Evolutionary conservation across 441 rosid genomes (phyloP), one percentile per base, ranked within the genome.

Genomic region (Theobroma grandiflorum): DNA sequence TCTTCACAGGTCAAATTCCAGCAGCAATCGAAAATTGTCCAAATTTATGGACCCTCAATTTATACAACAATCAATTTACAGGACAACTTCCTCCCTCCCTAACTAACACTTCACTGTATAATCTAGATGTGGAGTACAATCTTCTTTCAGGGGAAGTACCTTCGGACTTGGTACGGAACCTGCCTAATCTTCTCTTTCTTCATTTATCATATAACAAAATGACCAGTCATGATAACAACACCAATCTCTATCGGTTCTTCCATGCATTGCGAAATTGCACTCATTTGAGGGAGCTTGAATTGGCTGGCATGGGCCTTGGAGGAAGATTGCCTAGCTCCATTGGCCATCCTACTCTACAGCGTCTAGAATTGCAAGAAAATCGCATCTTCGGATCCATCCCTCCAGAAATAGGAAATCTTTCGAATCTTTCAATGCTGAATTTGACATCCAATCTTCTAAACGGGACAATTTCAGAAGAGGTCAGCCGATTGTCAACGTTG

Each of bases 231-330:
- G 82, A 85, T 43, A 58, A 73, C 66, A 88, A 89, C 83, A 88
- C 87, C 82, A 82, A 88, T 75, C 92, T 88, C 1, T 81, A 82
- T 33, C 81, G 85, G n/a, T 91, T 89, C 83, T 91, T 91, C 77
- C 72, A 73, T 1, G 76, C 94, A 52, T 86, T 90, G 57, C 57
- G 70, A 65, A 89, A 89, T 38, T 89, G 92, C 82, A 88, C 88
- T 8, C 5, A 4, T 14, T 86, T 90, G 53, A 53, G 16, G 61
- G 92, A 90, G 52, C 77, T 90, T 64, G 91, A 87, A 69, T 73
- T 88, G 83, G 92, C 84, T 26, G 90, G 90, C 14, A 86, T 89
- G 87, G 84, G 65, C 8, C 88, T 90, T 0, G 86, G 91, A 79
- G 92, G 92, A 78, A 83, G 55, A 66, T 76, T 89, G 62, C 88